Evolutionary conservation across 2,329 filamentous ascomycete species (phyloP).

Genomic region (Xylariomycetidae sp.): DNA sequence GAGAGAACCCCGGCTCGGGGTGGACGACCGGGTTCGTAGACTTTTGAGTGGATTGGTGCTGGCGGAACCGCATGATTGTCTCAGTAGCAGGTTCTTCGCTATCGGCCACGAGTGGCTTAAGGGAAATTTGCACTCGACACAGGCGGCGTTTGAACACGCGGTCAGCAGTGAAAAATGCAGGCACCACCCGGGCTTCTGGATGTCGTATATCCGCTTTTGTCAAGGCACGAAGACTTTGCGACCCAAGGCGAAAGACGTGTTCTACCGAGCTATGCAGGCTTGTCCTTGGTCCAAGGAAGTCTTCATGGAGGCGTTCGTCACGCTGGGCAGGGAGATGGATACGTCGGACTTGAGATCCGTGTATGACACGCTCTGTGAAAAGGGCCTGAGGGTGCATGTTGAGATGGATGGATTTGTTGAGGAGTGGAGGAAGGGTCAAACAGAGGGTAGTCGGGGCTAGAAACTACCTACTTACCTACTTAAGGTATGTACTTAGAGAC

Average conservation of each 20-base stretch:
- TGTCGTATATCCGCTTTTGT: slow-evolving; percentile 46
- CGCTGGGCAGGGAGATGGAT: slow-evolving; percentile 39
- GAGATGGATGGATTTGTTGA: slow-evolving; percentile 47
- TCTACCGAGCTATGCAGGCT: slow-evolving; percentile 31
- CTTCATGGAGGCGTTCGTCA: slow-evolving; percentile 48
- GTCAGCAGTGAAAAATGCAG: slow-evolving; percentile 35
- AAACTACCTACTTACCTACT: no score
- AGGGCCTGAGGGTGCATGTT: slow-evolving; percentile 46
- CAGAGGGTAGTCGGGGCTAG: no score
- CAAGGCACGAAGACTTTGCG: slow-evolving; percentile 19
- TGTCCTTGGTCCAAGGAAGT: slow-evolving; percentile 40
- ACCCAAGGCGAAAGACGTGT: slow-evolving; percentile 22
- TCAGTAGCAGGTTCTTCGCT: slow-evolving; percentile 43
- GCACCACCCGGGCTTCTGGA: slow-evolving; percentile 42
- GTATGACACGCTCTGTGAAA: slow-evolving; percentile 42
- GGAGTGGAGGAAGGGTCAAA: slow-evolving; percentile 24
- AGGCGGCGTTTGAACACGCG: slow-evolving; percentile 49
- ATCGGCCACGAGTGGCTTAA: slow-evolving; percentile 45
- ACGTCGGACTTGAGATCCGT: slow-evolving; percentile 45
- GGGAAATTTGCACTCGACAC: slow-evolving; percentile 46
- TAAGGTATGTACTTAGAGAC: no score
- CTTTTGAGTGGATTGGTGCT: slow-evolving; percentile 53
- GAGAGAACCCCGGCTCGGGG: slow-evolving; percentile 65
- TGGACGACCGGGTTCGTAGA: slow-evolving; percentile 72
- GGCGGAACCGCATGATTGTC: slow-evolving; percentile 32